Conservation (phyloP, 2,329 filamentous ascomycete species). For the Penicillium sp. region DNA sequence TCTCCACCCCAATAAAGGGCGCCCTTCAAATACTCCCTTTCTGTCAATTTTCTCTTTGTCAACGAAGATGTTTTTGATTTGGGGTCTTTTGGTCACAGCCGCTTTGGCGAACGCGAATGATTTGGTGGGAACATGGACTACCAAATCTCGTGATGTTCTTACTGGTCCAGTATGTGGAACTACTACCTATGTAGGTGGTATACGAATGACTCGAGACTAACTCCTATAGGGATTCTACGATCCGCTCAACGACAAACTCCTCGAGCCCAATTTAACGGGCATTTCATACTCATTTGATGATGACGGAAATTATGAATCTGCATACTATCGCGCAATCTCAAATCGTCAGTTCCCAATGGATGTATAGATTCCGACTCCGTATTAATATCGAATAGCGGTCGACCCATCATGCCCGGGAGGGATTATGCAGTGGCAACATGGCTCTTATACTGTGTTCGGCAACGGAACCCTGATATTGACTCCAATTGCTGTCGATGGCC, state of each 20-base stretch:
- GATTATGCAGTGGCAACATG: constrained; percentile 73
- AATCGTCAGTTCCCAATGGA: constrained; percentile 55
- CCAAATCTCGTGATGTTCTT: constrained; percentile 65
- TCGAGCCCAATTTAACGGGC: constrained; percentile 64
- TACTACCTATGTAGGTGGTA: background rate
- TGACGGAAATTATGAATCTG: constrained; percentile 66
- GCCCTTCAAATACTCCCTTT: constrained; percentile 9
- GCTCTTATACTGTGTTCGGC: constrained; percentile 54
- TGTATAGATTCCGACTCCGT: background rate
- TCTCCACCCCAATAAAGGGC: constrained; percentile 22
- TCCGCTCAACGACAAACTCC: constrained; percentile 61
- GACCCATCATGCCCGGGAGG: constrained; percentile 61
- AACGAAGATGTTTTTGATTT: constrained; percentile 29
- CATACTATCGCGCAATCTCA: constrained; percentile 65
- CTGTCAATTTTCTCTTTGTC: constrained; percentile 6
- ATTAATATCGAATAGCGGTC: constrained; percentile 44
- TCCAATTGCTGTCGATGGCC: constrained; percentile 64
- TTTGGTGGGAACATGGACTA: constrained; percentile 69
- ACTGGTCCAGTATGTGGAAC: constrained; percentile 60
- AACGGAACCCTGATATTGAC: constrained; percentile 59
- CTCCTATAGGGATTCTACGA: constrained; percentile 63
- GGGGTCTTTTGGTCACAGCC: constrained; percentile 36
- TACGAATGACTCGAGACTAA: constrained; percentile 5
- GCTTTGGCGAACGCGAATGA: constrained; percentile 45
- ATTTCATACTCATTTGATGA: constrained; percentile 72